Conservation (phyloP, 1,139 yeast genomes). For the Torulaspora globosa region DNA sequence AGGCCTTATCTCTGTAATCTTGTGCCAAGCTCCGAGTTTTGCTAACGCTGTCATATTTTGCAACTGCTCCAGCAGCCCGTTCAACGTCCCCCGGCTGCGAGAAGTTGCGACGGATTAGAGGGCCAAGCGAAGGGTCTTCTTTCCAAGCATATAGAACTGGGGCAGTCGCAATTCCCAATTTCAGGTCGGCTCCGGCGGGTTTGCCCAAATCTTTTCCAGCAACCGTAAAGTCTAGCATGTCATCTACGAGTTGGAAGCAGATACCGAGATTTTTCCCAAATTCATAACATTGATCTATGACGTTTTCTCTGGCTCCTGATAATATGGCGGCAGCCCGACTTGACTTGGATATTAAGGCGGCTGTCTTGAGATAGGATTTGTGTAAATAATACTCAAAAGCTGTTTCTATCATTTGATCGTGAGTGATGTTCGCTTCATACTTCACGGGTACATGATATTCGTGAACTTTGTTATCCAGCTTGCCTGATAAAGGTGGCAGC, state of each 20-base stretch:
- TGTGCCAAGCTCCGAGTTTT: conserved; percentile 76
- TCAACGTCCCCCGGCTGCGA: conserved; percentile 78
- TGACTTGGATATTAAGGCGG: conserved; percentile 91
- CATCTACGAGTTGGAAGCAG: conserved; percentile 95
- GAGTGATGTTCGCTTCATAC: conserved; percentile 47
- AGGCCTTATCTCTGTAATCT: conserved; percentile 70
- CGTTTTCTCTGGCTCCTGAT: conserved; percentile 71
- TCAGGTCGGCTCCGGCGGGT: conserved; percentile 92
- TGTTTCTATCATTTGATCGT: conserved; percentile 68
- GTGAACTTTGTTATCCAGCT: conserved; percentile 55
- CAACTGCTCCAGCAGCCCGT: conserved; percentile 68
- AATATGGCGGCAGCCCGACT: conserved; percentile 91
- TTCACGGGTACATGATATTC: conserved; percentile 50
- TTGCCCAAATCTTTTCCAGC: conserved; percentile 81
- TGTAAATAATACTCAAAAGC: conserved; percentile 93
- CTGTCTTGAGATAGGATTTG: conserved; percentile 92
- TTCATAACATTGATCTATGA: conserved; percentile 80
- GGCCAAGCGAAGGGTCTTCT: conserved; percentile 78
- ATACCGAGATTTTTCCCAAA: conserved; percentile 92
- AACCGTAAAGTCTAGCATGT: conserved; percentile 88
- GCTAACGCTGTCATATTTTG: conserved; percentile 65
- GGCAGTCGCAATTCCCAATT: conserved; percentile 93
- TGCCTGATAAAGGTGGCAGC: conserved; percentile 62
- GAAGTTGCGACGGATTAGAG: conserved; percentile 78
- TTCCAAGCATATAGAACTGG: conserved; percentile 96